These are phyloP conservation scores for Xylaria castorea DNA, from an alignment of 495 filamentous ascomycete genomes.

Conservation along the genomic window DNA sequence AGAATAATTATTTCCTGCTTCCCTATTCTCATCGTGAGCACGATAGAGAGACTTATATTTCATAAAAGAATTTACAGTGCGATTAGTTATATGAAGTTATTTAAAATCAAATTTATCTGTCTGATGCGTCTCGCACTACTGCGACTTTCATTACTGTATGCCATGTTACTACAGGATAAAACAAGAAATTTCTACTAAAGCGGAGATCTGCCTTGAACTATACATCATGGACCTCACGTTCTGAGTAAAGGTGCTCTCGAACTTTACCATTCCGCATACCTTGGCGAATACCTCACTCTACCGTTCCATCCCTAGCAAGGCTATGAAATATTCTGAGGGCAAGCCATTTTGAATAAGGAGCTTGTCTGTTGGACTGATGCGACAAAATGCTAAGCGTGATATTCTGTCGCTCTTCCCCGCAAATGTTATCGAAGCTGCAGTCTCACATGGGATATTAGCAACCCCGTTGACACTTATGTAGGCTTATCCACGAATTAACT, in stretches of 20 bases:
- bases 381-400: background rate
- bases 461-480: background rate
- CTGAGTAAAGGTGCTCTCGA: background rate
- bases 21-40: too few relatives aligned
- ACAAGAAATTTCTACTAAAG: background rate
- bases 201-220: background rate
- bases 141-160: background rate
- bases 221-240: background rate
- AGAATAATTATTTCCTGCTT: background rate
- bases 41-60: background rate
- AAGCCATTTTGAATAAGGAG: background rate
- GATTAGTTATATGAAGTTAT: background rate
- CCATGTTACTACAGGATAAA: background rate
- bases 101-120: background rate
- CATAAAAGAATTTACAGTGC: too few relatives aligned
- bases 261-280: background rate
- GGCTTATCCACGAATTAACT: slow-evolving; percentile 20
- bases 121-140: background rate
- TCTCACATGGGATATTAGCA: slow-evolving; percentile 7
- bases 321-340: background rate
- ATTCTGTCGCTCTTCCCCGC: background rate
- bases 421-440: background rate
- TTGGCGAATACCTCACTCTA: background rate
- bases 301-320: background rate
- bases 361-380: background rate